Evolutionary conservation across 306 rosid species (phyloP), one percentile per base, ranked within the genome.

Genomic region (Dryas alaskensis): DNA sequence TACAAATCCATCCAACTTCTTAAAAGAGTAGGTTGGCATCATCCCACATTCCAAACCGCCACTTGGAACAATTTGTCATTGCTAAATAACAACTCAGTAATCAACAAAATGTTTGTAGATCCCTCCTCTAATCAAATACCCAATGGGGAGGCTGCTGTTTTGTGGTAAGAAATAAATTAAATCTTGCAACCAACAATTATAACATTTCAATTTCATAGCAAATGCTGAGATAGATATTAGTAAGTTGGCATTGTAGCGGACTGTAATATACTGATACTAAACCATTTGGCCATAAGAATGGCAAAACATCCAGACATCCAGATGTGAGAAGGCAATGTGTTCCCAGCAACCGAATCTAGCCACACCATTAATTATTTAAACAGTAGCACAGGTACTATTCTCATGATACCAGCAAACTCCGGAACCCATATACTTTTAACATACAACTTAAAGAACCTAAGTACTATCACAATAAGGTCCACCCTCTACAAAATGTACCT

Each of bases 401-500:
- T 39, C 2, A 69, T 27, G 8, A 70, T 3, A 54, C 60, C 17
- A 43, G 44, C 31, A 78, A 4, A 44, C 57, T 70, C 67, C 4
- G 50, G 25, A 53, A 77, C 25, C 71, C 22, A 70, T 37, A 60
- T 42, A 42, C n/a, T 39, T 31, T 31, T 17, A 37, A 46, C 69
- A 43, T 39, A 43, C 46, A 45, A 8, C 5, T 9, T 6, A 49
- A 58, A 46, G 12, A 25, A 54, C 55, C 45, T 7, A 49, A 68
- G 60, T 31, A 59, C 67, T 48, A 59, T 13, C 40, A 8, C 6
- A 25, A 75, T 50, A 60, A 5, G 49, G 67, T 70, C 69, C 61
- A 54, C 65, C 67, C 44, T 72, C 73, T 78, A 82, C 77, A 70
- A 40, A 31, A 46, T 39, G 58, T 61, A 37, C 81, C 80, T 69